Conservation (phyloP, 2,329 filamentous ascomycete species). For the Sarocladium brachiariae region DNA sequence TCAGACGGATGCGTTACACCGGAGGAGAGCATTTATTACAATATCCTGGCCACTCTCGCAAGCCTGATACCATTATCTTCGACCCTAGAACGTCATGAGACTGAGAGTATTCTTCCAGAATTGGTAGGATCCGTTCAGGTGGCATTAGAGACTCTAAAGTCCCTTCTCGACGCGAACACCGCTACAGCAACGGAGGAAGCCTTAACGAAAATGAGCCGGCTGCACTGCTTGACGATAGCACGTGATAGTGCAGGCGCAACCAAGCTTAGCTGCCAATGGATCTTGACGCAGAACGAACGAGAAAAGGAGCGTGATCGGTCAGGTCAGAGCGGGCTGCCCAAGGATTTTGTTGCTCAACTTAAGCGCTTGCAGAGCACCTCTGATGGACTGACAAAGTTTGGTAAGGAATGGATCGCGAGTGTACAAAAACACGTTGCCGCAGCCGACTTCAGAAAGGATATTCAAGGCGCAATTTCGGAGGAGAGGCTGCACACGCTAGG, state of each 20-base stretch:
- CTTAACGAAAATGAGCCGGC: slow-evolving; percentile 22
- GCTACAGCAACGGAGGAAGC: slow-evolving; percentile 14
- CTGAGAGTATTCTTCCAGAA: slow-evolving; percentile 19
- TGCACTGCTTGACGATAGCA: slow-evolving; percentile 30
- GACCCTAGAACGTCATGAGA: slow-evolving; percentile 17
- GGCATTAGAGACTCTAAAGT: slow-evolving; percentile 21
- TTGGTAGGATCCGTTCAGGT: slow-evolving; percentile 20
- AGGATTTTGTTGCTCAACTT: slow-evolving; percentile 27
- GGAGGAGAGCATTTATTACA: slow-evolving; percentile 38
- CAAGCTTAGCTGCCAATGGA: slow-evolving; percentile 25
- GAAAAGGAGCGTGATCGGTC: slow-evolving; percentile 33
- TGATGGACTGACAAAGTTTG: slow-evolving; percentile 24
- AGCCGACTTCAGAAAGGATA: neutral
- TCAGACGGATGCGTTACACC: slow-evolving; percentile 28
- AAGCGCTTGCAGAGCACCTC: slow-evolving; percentile 27
- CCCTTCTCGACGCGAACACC: slow-evolving; percentile 11
- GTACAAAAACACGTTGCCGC: neutral
- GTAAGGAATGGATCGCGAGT: slow-evolving; percentile 17
- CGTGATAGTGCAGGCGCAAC: slow-evolving; percentile 31
- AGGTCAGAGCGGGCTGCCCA: slow-evolving; percentile 30
- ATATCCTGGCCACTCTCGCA: slow-evolving; percentile 34
- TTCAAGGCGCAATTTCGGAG: neutral
- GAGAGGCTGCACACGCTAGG: neutral
- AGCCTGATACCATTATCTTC: slow-evolving; percentile 24
- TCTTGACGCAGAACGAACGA: slow-evolving; percentile 28